These are phyloP conservation scores for Euphorbia celastroides DNA, from an alignment of 441 rosid genomes.

Conservation along the genomic window DNA sequence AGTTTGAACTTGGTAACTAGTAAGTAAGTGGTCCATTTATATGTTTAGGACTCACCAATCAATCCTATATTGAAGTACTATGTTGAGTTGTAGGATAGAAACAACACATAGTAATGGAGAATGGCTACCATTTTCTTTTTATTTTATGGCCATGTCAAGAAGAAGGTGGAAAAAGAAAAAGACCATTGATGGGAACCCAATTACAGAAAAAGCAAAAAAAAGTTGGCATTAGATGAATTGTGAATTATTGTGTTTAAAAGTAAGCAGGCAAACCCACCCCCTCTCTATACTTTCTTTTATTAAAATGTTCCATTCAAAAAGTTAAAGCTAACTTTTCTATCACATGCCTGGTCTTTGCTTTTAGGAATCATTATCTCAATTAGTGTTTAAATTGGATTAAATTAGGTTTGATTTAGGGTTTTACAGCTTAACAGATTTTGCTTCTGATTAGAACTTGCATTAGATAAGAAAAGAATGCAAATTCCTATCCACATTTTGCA, in stretches of 20 bases:
- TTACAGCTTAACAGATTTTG: conserved; percentile 19
- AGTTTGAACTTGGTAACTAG: no score
- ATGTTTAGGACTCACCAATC: conserved; percentile 1
- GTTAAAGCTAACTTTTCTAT: conserved; percentile 27
- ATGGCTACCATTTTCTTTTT: neutral
- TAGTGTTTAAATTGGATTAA: conserved; percentile 4
- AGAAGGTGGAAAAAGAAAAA: conserved; percentile 15
- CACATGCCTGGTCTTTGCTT: conserved; percentile 35
- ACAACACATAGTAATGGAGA: conserved; percentile 8
- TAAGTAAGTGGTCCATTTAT: conserved; percentile 7
- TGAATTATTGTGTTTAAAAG: conserved; percentile 31
- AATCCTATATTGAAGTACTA: neutral
- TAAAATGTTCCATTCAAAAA: conserved; percentile 22
- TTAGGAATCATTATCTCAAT: conserved; percentile 18
- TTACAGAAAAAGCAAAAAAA: conserved; percentile 14
- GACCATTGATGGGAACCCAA: conserved; percentile 21
- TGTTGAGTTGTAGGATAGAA: neutral
- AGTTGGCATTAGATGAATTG: conserved; percentile 29
- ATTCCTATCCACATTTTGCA: neutral
- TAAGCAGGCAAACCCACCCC: conserved; percentile 18
- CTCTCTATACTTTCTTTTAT: conserved; percentile 15
- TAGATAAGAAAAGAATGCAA: neutral
- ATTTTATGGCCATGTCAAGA: conserved; percentile 22
- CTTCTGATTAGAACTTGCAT: neutral
- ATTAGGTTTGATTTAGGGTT: conserved; percentile 5